Evolutionary conservation across 2,329 filamentous ascomycete genomes (phyloP), one percentile per base, ranked within the genome.

Genomic region (Blumeria graminis): DNA sequence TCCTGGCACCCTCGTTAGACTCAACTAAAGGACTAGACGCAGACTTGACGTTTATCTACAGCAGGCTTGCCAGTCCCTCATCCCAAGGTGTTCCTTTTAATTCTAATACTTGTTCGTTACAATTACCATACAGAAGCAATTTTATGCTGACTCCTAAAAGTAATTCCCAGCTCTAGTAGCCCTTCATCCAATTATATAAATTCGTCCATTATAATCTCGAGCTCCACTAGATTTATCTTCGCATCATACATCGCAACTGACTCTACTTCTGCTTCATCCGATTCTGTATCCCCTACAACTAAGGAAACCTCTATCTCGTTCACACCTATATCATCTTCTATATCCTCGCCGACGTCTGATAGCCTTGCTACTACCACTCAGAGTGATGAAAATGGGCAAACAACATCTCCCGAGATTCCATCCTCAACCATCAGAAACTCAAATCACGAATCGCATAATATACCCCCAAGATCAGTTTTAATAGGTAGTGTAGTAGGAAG

Each of bases 401-500:
- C 36, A 41, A 33, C 56, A 11, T 55, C 54, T n/a, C 16, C 34
- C 18, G 9, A n/a, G 11, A 35, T 18, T 16, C 13, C 51, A 22
- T 53, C 51, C 22, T 16, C 33, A 9, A 53, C 51, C 35, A 43
- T n/a, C 6, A 34, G 6, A 35, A 18, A 34, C 11, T 53, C 51
- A 43, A 14, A 43, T 43, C 39, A 43, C 39, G n/a, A n/a, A 6
- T 43, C 39, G 18, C 39, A 43, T 18, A 14, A 43, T 43, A 55
- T 60, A 11, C 56, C 62, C 35, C 58, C 63, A 4, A 65, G 64
- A 6, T 60, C 62, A 33, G 60, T 62, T 14, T 59, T 67, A 34
- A 61, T 65, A 4, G 65, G 65, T 3, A 61, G 63, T 38, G 64
- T 67, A 7, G 58, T 67, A 32, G 65, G 65, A 3, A 60, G 64